Base-by-base conservation (phyloP, 345 rosid species). In the Aethionema arabicum region DNA sequence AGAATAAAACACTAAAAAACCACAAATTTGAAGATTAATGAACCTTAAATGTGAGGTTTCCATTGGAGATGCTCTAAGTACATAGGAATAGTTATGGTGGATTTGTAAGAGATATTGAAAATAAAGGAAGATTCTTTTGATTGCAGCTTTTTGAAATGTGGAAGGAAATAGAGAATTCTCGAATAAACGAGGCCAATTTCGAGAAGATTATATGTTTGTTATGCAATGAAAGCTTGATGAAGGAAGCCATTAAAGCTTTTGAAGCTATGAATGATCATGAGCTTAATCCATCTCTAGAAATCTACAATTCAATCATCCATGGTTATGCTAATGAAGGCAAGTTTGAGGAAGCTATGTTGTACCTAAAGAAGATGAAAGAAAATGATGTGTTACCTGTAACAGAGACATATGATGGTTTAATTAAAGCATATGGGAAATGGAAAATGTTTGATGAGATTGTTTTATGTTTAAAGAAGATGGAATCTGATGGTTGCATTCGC, bases 81-180 rank as follows among this genome's bases (percentile, higher is more conserved):
- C 27, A 21, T 21, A 21, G 27, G 27, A 21, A 21, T 21, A 21
- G 27, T 21, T 21, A 21, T 21, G 27, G 27, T 21, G 27, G 27
- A 21, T 21, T 21, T 21, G 27, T 21, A 21, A 21, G 27, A 21
- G 27, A 21, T 21, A 21, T 21, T 21, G 27, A 21, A 21, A 21
- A 21, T 21, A 21, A 21, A 21, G 27, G 27, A 21, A 21, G 27
- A 21, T 5, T 32, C 14, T 72, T 6, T 13, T 56, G 29, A 64
- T 53, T n/a, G 14, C 73, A 88, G 90, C 81, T 85, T 12, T 85
- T 83, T 77, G 73, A 80, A 70, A 53, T 68, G 76, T 85, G 96
- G 90, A 84, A 75, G 80, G 59, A 45, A 11, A 48, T 73, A 21
- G 87, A 82, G 21, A 63, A 56, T 32, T 79, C 82, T 1, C 57